phyloP scores from a whole-genome alignment of 129 eudicot species.

The Lactuca saligna region DNA sequence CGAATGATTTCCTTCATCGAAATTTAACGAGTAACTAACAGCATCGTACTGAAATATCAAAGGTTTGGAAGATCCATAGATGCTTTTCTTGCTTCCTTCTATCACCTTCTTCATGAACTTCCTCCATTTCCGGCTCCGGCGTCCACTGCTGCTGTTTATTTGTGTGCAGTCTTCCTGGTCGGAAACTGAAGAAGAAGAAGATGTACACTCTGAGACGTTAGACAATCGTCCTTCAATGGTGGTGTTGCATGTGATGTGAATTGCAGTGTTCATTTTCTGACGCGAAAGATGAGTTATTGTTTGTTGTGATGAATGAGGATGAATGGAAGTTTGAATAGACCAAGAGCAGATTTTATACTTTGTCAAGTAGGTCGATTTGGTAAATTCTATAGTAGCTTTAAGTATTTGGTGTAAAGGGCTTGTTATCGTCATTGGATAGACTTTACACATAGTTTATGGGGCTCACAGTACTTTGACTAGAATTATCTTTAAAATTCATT shows the following conservation, averaged over 20 bases:
- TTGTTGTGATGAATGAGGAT: neutral
- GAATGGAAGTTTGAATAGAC: neutral
- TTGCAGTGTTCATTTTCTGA: neutral
- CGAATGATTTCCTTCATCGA: constrained; percentile 46
- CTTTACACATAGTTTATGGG: neutral
- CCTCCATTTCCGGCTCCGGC: constrained; percentile 31
- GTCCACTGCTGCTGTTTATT: neutral
- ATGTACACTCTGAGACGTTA: neutral
- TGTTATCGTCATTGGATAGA: neutral
- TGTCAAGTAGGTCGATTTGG: neutral
- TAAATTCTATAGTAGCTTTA: neutral
- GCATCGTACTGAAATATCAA: too few relatives aligned
- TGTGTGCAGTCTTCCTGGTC: constrained; percentile 58
- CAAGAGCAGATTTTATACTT: too few relatives aligned
- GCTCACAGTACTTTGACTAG: too few relatives aligned
- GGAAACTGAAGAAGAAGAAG: constrained; percentile 16
- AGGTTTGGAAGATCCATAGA: too few relatives aligned
- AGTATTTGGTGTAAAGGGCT: neutral
- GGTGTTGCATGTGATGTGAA: neutral
- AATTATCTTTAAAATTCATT: too few relatives aligned
- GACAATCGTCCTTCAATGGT: neutral
- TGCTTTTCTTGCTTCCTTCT: too few relatives aligned
- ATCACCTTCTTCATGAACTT: constrained; percentile 16
- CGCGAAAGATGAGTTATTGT: neutral
- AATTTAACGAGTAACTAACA: too few relatives aligned